Percentiles rank a stretch among this genome's conserved stretches.
These are phyloP conservation scores for Plasmodium vivax DNA, from an alignment of 169 alveolate genomes.

Conservation along the genomic window DNA sequence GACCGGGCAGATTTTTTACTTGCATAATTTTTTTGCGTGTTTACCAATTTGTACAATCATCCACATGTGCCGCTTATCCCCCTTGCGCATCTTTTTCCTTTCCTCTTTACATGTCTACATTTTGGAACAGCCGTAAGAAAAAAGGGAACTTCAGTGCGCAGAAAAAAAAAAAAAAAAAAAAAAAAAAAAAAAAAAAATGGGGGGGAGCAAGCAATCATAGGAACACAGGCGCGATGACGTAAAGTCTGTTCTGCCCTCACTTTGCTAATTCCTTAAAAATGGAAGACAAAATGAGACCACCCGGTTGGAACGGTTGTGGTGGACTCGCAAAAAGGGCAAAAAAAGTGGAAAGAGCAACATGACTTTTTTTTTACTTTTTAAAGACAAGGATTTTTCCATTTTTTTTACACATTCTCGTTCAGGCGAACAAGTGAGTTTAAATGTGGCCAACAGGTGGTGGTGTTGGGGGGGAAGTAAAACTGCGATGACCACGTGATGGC, in stretches of 20 bases:
- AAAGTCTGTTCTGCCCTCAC: neutral
- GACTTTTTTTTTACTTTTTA: neutral
- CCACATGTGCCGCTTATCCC: neutral
- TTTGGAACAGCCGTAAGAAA: neutral
- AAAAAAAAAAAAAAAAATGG: neutral
- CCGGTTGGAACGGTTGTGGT: neutral
- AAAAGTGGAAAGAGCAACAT: neutral
- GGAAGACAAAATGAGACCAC: neutral
- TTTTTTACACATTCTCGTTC: neutral
- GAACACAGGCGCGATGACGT: neutral
- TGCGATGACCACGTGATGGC: neutral
- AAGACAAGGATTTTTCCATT: neutral
- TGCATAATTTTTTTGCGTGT: neutral
- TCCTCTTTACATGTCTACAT: neutral
- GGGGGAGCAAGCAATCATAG: neutral
- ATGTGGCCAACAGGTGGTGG: neutral
- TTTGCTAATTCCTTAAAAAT: neutral
- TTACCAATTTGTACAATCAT: neutral
- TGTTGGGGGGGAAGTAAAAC: neutral
- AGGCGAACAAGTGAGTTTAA: neutral
- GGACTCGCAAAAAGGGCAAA: neutral
- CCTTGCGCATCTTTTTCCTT: neutral
- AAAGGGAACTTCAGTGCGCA: neutral
- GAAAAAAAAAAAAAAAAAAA: neutral
- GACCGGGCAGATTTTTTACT: neutral